Conservation (phyloP, 2,329 filamentous ascomycete genomes). For the Arthroderma uncinatum region DNA sequence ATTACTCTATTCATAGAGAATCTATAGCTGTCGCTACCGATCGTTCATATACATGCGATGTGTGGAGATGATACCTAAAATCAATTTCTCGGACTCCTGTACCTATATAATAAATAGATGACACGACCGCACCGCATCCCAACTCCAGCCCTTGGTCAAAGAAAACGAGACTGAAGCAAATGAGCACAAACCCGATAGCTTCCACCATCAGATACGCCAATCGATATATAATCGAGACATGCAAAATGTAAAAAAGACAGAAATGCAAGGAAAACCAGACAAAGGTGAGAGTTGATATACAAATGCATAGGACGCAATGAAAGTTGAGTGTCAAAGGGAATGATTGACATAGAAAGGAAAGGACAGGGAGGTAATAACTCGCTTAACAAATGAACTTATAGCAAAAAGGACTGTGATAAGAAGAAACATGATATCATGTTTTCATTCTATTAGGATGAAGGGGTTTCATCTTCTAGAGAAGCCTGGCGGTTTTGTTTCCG, state of each 20-base stretch:
- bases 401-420: neutral
- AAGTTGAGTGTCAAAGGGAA: neutral
- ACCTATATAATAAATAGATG: neutral
- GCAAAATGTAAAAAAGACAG: neutral
- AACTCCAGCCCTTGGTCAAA: neutral
- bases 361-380: neutral
- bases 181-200: neutral
- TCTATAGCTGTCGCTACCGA: too few relatives aligned
- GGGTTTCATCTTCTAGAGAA: neutral
- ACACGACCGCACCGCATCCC: neutral
- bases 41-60: too few relatives aligned
- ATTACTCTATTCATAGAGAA: too few relatives aligned
- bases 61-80: too few relatives aligned
- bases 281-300: neutral
- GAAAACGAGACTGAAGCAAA: neutral
- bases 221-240: neutral
- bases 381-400: neutral
- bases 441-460: neutral
- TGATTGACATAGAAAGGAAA: neutral
- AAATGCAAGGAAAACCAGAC: neutral
- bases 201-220: neutral
- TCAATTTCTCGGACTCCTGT: neutral
- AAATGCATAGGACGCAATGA: neutral
- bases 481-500: conserved; percentile 31
- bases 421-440: neutral